These are phyloP conservation scores for Hygrophila difformis DNA, from an alignment of 257 asterid species.

Conservation along the genomic window DNA sequence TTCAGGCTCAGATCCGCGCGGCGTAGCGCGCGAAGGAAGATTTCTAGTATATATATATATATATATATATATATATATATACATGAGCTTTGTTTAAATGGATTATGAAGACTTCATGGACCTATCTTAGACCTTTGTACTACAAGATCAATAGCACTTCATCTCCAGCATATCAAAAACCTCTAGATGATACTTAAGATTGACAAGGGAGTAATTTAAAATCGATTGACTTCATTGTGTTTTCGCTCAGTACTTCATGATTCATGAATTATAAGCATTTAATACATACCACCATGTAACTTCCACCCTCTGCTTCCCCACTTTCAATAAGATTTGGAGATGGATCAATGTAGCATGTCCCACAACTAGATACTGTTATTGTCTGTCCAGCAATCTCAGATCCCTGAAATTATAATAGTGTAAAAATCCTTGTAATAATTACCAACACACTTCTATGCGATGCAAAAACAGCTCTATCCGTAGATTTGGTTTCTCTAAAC, in stretches of 20 bases:
- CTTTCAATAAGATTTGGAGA: slow-evolving; percentile 22
- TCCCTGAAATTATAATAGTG: slow-evolving; percentile 18
- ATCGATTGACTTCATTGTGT: neutral
- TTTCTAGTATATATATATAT: too few relatives aligned
- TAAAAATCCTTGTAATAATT: neutral
- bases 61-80: too few relatives aligned
- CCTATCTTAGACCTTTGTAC: neutral
- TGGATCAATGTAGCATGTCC: slow-evolving; percentile 17
- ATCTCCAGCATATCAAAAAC: neutral
- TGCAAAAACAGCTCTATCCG: neutral
- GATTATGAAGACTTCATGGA: neutral
- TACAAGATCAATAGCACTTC: neutral
- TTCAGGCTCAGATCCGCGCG: too few relatives aligned
- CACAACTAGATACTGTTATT: slow-evolving; percentile 22
- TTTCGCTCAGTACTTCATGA: too few relatives aligned
- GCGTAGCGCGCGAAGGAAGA: too few relatives aligned
- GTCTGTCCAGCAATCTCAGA: slow-evolving; percentile 31
- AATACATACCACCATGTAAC: slow-evolving; percentile 15
- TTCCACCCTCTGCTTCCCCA: slow-evolving; percentile 12
- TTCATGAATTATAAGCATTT: too few relatives aligned
- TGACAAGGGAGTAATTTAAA: neutral
- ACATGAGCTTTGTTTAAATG: neutral
- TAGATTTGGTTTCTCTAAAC: neutral
- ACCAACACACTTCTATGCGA: too few relatives aligned
- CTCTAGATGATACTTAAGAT: neutral